These are phyloP conservation scores for Moringa oleifera DNA, from an alignment of 345 rosid species.

Conservation along the genomic window DNA sequence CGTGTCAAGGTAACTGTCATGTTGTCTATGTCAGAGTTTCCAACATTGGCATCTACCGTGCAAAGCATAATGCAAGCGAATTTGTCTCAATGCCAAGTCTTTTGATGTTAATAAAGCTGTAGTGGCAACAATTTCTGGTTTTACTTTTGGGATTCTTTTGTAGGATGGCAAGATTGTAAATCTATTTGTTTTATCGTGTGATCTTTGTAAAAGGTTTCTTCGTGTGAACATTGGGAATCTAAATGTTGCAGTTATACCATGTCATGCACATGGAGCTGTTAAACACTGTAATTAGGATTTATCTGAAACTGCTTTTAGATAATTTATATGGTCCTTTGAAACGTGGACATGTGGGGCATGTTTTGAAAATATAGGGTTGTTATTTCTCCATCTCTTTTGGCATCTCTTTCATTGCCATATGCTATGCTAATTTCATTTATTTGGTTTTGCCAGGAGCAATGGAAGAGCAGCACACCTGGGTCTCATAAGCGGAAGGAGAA, in stretches of 20 bases:
- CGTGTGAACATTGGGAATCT: no score
- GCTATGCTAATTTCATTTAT: neutral
- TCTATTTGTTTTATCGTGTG: neutral
- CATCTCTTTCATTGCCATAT: neutral
- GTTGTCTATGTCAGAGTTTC: neutral
- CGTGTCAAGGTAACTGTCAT: slow-evolving; percentile 66
- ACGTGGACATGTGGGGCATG: neutral
- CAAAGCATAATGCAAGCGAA: neutral
- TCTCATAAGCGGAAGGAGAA: slow-evolving; percentile 77
- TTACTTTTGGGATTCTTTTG: neutral
- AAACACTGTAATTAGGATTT: neutral
- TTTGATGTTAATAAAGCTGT: neutral
- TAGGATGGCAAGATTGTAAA: neutral
- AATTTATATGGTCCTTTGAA: no score
- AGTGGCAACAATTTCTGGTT: neutral
- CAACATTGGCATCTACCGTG: neutral
- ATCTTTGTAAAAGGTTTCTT: no score
- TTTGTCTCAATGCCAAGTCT: neutral
- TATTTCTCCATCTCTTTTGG: neutral
- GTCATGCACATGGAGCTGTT: neutral
- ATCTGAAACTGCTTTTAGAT: slow-evolving; percentile 6
- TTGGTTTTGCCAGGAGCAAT: slow-evolving; percentile 63
- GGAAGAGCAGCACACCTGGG: slow-evolving; percentile 71
- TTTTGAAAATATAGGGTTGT: neutral
- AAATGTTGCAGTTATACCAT: neutral